A percentile compares a stretch with the other conserved stretches of the same genome.
phyloP scores from a whole-genome alignment of 1,139 yeast genomes.

The Pichia sp. region DNA sequence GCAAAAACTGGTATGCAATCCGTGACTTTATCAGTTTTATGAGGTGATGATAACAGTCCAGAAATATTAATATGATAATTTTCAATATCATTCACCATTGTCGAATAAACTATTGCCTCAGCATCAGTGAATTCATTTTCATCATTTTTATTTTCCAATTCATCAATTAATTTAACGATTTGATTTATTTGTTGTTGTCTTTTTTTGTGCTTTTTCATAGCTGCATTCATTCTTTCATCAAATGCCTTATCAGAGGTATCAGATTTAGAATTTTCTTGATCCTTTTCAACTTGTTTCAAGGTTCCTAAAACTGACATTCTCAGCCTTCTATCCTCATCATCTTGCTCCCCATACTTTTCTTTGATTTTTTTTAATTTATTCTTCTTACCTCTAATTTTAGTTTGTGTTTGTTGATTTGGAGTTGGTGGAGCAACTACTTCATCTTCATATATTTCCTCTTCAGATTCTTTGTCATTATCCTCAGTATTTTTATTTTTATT shows the following conservation, averaged over 20 bases:
- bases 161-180: constrained; percentile 28
- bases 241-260: constrained; percentile 31
- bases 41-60: constrained; percentile 36
- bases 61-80: constrained; percentile 24
- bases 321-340: constrained; percentile 72
- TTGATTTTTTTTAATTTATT: constrained; percentile 78
- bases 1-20: constrained; percentile 85
- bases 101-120: constrained; percentile 31
- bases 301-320: constrained; percentile 84
- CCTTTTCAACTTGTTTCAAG: constrained; percentile 52
- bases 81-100: constrained; percentile 22
- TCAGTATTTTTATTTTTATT: not conserved
- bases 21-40: constrained; percentile 37
- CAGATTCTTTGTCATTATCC: constrained; percentile 3
- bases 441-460: constrained; percentile 4
- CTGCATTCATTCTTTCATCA: constrained; percentile 28
- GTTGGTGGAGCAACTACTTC: constrained; percentile 13
- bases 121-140: constrained; percentile 25
- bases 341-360: constrained; percentile 82
- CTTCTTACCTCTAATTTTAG: constrained; percentile 71
- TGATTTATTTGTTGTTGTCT: constrained; percentile 28
- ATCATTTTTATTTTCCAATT: constrained; percentile 29
- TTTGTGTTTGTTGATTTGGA: constrained; percentile 28
- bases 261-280: not conserved
- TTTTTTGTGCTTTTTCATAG: constrained; percentile 27